Evolutionary conservation across 305 asterid species (phyloP).

Genomic region (Solanum aculeatissimum): DNA sequence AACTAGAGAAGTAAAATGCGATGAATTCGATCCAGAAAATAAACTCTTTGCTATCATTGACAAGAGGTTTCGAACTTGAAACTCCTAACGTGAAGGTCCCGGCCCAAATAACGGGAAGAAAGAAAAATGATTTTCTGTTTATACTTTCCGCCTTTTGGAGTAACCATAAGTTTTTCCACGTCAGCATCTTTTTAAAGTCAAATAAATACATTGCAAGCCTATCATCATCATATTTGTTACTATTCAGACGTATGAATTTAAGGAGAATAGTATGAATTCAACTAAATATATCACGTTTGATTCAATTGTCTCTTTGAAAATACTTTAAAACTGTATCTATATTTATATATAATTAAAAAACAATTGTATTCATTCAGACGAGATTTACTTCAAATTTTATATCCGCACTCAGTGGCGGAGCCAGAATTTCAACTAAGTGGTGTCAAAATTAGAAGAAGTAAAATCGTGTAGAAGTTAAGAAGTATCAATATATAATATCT

Average conservation of each 20-base stretch:
- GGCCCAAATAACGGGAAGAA: too few species aligned
- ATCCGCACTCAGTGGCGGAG: too few species aligned
- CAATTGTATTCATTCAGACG: not conserved
- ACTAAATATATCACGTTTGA: not conserved
- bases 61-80: too few species aligned
- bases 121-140: not conserved
- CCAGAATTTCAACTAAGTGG: too few species aligned
- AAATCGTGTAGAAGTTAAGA: too few species aligned
- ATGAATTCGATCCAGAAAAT: too few species aligned
- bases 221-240: not conserved
- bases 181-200: not conserved
- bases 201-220: not conserved
- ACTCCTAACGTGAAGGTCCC: too few species aligned
- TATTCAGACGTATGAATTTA: not conserved
- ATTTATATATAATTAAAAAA: not conserved
- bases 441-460: too few species aligned
- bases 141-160: not conserved
- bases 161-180: not conserved
- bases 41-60: too few species aligned
- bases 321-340: not conserved
- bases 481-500: too few species aligned
- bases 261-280: not conserved
- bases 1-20: not conserved
- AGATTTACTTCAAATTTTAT: not conserved
- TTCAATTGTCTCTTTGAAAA: not conserved